phyloP scores from a whole-genome alignment of 2,329 filamentous ascomycete species.

The Fusarium tupiense region DNA sequence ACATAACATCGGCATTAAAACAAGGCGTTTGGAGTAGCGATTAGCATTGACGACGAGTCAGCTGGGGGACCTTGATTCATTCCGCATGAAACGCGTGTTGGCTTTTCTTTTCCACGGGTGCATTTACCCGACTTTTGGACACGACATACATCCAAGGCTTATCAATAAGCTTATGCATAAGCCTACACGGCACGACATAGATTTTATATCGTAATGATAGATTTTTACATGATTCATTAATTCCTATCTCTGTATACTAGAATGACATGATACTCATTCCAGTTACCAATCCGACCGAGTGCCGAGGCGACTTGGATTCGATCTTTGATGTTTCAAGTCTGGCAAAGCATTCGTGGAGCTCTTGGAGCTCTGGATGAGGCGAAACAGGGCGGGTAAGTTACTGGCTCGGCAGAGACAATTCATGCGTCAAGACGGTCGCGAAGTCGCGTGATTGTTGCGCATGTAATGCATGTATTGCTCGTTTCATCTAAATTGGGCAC shows the following conservation, averaged over 20 bases:
- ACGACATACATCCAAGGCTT: slow-evolving; percentile 21
- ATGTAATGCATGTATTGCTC: not conserved
- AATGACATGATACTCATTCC: not conserved
- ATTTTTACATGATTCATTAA: slow-evolving; percentile 3
- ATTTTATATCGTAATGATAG: slow-evolving; percentile 32
- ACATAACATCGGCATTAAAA: not conserved
- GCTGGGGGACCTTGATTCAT: not conserved
- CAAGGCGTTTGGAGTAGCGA: slow-evolving; percentile 31
- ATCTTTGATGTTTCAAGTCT: not conserved
- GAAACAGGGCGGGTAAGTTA: not conserved
- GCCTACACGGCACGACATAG: slow-evolving; percentile 29
- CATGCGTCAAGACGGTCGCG: not conserved
- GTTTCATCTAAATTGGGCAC: not conserved
- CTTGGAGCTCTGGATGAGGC: not conserved
- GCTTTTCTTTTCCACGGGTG: slow-evolving; percentile 1
- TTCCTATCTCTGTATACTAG: rapidly evolving
- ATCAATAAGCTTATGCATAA: not conserved
- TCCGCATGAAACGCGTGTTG: not conserved
- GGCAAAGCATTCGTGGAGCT: not conserved
- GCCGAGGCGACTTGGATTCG: too few relatives aligned
- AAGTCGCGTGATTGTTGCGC: not conserved
- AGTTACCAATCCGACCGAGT: not conserved
- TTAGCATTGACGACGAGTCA: slow-evolving; percentile 2
- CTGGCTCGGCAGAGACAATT: not conserved
- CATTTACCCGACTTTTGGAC: slow-evolving; percentile 7